A percentile compares a stretch with the other conserved stretches of the same genome.
phyloP scores from a whole-genome alignment of 2,329 filamentous ascomycete species.

The Cadophora sp. region DNA sequence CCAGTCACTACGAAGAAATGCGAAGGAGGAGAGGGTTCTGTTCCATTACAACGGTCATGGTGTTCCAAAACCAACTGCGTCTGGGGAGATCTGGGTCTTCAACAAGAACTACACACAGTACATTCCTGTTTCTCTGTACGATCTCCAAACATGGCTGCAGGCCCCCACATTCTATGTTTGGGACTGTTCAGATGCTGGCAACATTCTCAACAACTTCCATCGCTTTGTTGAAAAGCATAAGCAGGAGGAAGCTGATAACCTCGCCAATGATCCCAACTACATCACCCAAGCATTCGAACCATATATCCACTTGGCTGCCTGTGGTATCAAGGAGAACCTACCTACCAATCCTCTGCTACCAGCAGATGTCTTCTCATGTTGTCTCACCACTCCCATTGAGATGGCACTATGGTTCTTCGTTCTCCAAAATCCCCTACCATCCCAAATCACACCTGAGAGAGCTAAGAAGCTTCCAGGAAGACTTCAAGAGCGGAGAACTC shows the following conservation, averaged over 20 bases:
- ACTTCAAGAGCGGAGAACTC: constrained; percentile 90
- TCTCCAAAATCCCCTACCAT: constrained; percentile 76
- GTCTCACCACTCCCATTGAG: constrained; percentile 94
- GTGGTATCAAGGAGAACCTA: constrained; percentile 86
- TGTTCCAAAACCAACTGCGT: constrained; percentile 92
- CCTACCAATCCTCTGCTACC: constrained; percentile 94
- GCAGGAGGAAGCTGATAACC: constrained; percentile 80
- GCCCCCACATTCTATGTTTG: constrained; percentile 97
- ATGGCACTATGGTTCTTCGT: constrained; percentile 98
- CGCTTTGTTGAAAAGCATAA: constrained; percentile 95
- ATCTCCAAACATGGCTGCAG: constrained; percentile 93
- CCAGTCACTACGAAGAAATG: constrained; percentile 85
- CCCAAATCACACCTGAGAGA: constrained; percentile 75
- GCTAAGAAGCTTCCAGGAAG: constrained; percentile 90
- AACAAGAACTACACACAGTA: constrained; percentile 99
- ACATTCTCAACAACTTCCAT: constrained; percentile 94
- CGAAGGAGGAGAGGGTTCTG: constrained; percentile 94
- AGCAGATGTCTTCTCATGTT: constrained; percentile 94
- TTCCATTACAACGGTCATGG: constrained; percentile 99
- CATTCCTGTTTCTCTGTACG: constrained; percentile 94
- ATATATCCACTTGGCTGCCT: constrained; percentile 91
- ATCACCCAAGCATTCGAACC: constrained; percentile 74
- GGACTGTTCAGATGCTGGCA: constrained; percentile 95
- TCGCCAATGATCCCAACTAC: constrained; percentile 80
- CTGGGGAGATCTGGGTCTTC: constrained; percentile 99